These are phyloP conservation scores for Gaeumannomyces sp. DNA, from an alignment of 2,329 filamentous ascomycete species.

Conservation along the genomic window DNA sequence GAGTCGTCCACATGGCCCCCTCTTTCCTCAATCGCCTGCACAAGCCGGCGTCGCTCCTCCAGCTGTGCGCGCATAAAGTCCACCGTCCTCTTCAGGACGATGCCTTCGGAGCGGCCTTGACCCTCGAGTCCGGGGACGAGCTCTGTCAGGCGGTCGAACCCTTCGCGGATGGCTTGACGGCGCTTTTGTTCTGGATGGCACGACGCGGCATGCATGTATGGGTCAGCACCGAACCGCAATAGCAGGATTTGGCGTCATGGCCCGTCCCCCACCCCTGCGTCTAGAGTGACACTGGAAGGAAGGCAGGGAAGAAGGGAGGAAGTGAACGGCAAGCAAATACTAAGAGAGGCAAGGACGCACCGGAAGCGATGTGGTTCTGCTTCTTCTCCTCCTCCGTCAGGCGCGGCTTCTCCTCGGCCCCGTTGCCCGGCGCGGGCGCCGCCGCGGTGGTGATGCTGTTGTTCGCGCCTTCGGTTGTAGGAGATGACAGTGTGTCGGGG, in stretches of 20 bases:
- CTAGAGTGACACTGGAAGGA: too few relatives aligned
- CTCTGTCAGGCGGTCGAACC: conserved; percentile 74
- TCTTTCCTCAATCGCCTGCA: conserved; percentile 51
- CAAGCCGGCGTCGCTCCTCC: conserved; percentile 49
- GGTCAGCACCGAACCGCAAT: background rate
- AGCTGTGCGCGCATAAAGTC: conserved; percentile 59
- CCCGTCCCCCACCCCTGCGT: too few relatives aligned
- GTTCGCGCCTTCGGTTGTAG: background rate
- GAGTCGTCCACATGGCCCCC: conserved; percentile 45
- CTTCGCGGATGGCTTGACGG: conserved; percentile 63
- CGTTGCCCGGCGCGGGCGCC: conserved; percentile 6
- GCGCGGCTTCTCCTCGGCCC: conserved; percentile 23
- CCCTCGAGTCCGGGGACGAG: conserved; percentile 78
- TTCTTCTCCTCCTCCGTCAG: conserved; percentile 34
- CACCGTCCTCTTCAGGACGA: conserved; percentile 69
- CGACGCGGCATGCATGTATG: background rate
- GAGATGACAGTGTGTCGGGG: background rate
- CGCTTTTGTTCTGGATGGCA: conserved; percentile 27
- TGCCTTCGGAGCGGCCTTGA: conserved; percentile 76
- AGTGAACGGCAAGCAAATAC: background rate
- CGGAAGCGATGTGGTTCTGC: conserved; percentile 29
- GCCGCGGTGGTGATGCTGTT: background rate
- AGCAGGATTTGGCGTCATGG: too few relatives aligned
- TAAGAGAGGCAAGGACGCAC: conserved; percentile 15
- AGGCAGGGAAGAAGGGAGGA: too few relatives aligned